Evolutionary conservation across 2,329 filamentous ascomycete species (phyloP).

Genomic region (Aspergillus sp.): DNA sequence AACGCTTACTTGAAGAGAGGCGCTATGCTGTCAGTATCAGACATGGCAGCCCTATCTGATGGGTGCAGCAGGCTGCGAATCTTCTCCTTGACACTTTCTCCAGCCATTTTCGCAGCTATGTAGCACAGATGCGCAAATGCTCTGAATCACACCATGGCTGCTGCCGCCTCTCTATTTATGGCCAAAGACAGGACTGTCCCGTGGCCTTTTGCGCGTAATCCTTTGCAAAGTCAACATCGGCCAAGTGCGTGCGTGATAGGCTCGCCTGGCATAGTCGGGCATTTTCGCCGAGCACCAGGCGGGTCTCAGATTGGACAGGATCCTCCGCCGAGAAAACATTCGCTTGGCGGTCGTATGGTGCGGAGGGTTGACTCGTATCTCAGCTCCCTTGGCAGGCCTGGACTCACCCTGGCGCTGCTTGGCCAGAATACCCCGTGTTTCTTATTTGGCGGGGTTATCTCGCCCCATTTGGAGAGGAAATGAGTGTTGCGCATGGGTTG

Average conservation of each 20-base stretch:
- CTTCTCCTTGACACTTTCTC: slow-evolving; percentile 2
- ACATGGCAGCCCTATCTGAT: neutral
- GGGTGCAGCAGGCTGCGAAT: slow-evolving; percentile 1
- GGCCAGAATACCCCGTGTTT: no score
- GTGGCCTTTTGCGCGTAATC: neutral
- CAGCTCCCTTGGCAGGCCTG: no score
- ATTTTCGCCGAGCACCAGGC: neutral
- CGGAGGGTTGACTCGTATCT: no score
- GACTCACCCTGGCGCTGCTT: no score
- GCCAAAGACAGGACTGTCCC: no score
- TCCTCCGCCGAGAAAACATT: neutral
- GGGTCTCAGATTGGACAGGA: neutral
- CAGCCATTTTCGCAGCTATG: neutral
- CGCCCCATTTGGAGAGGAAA: no score
- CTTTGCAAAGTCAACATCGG: neutral
- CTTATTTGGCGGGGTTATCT: no score
- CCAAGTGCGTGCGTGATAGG: slow-evolving; percentile 2
- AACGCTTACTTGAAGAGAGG: neutral
- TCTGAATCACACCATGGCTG: no score
- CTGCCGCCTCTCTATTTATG: no score
- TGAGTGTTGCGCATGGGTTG: neutral
- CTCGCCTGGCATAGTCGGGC: neutral
- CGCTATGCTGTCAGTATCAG: slow-evolving; percentile 4
- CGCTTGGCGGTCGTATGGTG: no score
- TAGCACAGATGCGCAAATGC: no score